Base-by-base conservation (phyloP, 768 basidiomycete genomes). In the Pholiota conissans region DNA sequence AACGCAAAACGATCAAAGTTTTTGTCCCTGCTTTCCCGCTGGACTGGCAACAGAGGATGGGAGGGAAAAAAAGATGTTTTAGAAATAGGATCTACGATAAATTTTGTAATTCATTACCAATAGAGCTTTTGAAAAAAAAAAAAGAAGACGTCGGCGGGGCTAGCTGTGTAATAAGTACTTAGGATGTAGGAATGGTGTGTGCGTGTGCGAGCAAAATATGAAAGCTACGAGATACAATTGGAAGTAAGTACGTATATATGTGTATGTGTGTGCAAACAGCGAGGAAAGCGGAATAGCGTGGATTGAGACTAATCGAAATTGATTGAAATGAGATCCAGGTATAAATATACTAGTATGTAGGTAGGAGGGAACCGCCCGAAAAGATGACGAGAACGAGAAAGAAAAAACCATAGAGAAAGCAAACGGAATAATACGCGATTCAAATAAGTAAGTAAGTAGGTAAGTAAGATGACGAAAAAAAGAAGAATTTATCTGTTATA, bases 401-500 rank as follows among this genome's bases (percentile, higher is more conserved):
- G 39, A n/a, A 45, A 45, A 45, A 13, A 50, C 6, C 13, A 32
- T 13, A 13, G 30, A 13, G 13, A 18, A 50, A 27, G 34, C 34
- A 52, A n/a, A 16, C 14, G n/a, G 20, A 35, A 27, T 22, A 13
- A 35, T 6, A 18, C n/a, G 29, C 49, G 30, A 30, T n/a, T n/a
- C n/a, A n/a, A n/a, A n/a, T n/a, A n/a, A n/a, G n/a, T n/a, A n/a
- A n/a, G n/a, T n/a, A n/a, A n/a, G n/a, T n/a, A n/a, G n/a, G n/a
- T n/a, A n/a, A n/a, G n/a, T n/a, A n/a, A n/a, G n/a, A n/a, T n/a
- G n/a, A n/a, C n/a, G n/a, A n/a, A n/a, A n/a, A n/a, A n/a, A n/a
- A n/a, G n/a, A n/a, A n/a, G n/a, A 32, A 50, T 32, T 55, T 56
- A 63, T 52, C 63, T 60, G 58, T 60, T 63, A 56, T 59, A 66